phyloP scores from a whole-genome alignment of 192 early-diverging fungal genomes.

The Ramicandelaber brevisporus region DNA sequence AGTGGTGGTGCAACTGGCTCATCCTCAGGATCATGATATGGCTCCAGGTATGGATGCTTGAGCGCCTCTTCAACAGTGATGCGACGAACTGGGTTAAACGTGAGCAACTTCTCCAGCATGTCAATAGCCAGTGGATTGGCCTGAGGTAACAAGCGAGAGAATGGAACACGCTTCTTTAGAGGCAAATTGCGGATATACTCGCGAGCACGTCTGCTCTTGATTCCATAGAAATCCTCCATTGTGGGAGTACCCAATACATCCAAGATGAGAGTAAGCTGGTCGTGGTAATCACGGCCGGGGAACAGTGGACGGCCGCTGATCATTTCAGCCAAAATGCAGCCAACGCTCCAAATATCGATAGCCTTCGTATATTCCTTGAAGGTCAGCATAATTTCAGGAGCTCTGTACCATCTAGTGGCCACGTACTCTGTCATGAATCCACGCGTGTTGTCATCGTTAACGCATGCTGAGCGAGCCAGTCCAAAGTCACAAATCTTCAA shows the following conservation, averaged over 20 bases:
- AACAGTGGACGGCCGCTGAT: slow-evolving; percentile 55
- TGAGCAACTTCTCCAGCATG: slow-evolving; percentile 62
- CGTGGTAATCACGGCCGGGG: slow-evolving; percentile 73
- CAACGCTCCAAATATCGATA: slow-evolving; percentile 81
- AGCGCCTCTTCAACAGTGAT: slow-evolving; percentile 82
- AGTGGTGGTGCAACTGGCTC: slow-evolving; percentile 48
- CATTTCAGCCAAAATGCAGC: slow-evolving; percentile 72
- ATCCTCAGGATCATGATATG: slow-evolving; percentile 39
- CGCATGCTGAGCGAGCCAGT: slow-evolving; percentile 71
- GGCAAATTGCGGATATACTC: slow-evolving; percentile 78
- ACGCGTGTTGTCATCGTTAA: slow-evolving; percentile 50
- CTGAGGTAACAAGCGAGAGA: slow-evolving; percentile 59
- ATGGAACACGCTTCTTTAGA: slow-evolving; percentile 59
- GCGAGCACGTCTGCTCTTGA: slow-evolving; percentile 59
- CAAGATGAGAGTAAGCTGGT: slow-evolving; percentile 88
- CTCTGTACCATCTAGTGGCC: slow-evolving; percentile 83
- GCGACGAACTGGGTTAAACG: slow-evolving; percentile 63
- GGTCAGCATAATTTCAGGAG: slow-evolving; percentile 88
- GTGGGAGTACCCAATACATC: slow-evolving; percentile 93
- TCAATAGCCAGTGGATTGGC: slow-evolving; percentile 73
- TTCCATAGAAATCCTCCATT: slow-evolving; percentile 58
- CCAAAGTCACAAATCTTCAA: slow-evolving; percentile 99
- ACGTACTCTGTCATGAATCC: slow-evolving; percentile 93
- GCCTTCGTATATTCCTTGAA: slow-evolving; percentile 98
- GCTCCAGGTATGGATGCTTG: slow-evolving; percentile 64